Base-by-base conservation (phyloP, 176 grass and related monocot genomes). In the Echinochloa phyllopogon region DNA sequence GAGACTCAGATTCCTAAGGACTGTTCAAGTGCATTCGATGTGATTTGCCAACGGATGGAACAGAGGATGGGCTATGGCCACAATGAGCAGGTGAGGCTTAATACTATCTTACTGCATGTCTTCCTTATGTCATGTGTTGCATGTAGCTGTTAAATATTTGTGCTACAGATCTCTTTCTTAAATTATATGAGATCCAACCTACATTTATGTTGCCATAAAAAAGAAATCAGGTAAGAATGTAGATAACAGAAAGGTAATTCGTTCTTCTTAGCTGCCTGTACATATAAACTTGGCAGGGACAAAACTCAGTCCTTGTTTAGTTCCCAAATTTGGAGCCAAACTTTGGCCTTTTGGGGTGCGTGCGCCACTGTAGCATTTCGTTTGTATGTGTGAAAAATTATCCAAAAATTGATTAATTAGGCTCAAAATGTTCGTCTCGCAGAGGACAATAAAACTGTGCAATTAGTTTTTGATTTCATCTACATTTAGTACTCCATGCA, bases 1-100 rank as follows among this genome's bases (percentile, higher is more conserved):
- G 83, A 90, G 78, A 72, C 23, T 38, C 23, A 87, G 41, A 92
- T 98, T 85, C 93, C 96, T 6, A 74, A 76, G 15, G 82, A 79
- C n/a, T 95, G 96, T 79, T 87, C 81, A 70, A 98, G 86, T 81
- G 91, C 96, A 89, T 87, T 95, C 44, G 84, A 92, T 72, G 88
- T 95, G 60, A 84, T 90, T 23, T 94, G 91, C 85, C 84, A 87
- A 64, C 47, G 78, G 62, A 98, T 95, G 93, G 93, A 98, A 86
- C 80, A 92, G 69, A 95, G 64, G 80, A 84, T 98, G 94, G 80
- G 81, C 16, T 98, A 98, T 77, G 77, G 62, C 38, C 65, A 79
- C 12, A 85, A 87, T 75, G 96, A 98, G 81, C 89, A 92, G 87
- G 96, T 98, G 67, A 74, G 66, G 17, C 65, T 52, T 70, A 44